Percentiles rank a stretch among this genome's conserved stretches.
Evolutionary conservation across 768 basidiomycete genomes (phyloP).

Genomic region (Roridomyces roridus): DNA sequence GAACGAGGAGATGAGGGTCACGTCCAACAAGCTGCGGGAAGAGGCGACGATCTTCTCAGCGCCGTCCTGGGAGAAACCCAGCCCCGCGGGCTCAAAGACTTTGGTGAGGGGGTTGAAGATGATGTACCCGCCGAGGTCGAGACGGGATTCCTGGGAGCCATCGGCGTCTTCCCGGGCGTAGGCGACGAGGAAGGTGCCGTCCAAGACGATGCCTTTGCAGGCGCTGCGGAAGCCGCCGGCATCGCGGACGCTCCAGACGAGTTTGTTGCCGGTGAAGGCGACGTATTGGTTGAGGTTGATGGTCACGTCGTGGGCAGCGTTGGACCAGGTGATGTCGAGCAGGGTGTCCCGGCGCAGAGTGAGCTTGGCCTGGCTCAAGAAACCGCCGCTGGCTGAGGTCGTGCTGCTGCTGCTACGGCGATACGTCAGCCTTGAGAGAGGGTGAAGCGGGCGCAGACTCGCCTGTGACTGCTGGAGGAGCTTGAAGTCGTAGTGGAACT

Average conservation of each 20-base stretch:
- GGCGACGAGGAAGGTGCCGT: slow-evolving; percentile 4
- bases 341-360: not conserved
- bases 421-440: not conserved
- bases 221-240: slow-evolving; percentile 4
- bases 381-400: not conserved
- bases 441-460: too few species aligned
- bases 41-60: slow-evolving; percentile 7
- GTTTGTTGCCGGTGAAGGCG: not conserved
- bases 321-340: slow-evolving; percentile 3
- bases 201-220: not conserved
- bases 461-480: too few species aligned
- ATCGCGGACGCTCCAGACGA: slow-evolving; percentile 1
- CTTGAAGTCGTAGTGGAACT: too few species aligned
- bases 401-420: not conserved
- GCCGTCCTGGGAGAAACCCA: not conserved
- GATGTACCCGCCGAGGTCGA: not conserved
- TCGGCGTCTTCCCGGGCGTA: slow-evolving; percentile 1
- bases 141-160: not conserved
- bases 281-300: slow-evolving; percentile 13
- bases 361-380: slow-evolving; percentile 7
- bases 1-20: slow-evolving; percentile 9
- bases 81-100: not conserved
- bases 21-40: slow-evolving; percentile 7
- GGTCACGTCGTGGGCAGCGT: not conserved
- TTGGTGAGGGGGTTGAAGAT: not conserved